Conservation (phyloP, 352 stramenopile species). For the Halophytophthora polymorphica region DNA sequence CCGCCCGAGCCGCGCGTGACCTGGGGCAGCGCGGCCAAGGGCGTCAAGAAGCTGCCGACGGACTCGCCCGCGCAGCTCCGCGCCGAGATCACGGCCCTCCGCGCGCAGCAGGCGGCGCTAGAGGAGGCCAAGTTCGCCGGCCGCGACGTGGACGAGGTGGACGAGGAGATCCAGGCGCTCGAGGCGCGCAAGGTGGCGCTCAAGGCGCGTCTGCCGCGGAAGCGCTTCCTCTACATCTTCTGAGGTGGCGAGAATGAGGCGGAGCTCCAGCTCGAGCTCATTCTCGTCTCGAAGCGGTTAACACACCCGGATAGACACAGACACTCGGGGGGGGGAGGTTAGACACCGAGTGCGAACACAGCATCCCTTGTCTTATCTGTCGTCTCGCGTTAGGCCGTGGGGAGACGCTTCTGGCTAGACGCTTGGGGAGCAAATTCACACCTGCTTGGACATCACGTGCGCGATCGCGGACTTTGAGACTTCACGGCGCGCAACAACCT, state of each 20-base stretch:
- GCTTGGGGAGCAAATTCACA: too few species aligned
- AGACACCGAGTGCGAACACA: too few species aligned
- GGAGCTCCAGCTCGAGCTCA: neutral
- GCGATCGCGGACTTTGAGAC: slow-evolving; percentile 40
- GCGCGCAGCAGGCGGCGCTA: slow-evolving; percentile 51
- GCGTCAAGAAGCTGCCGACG: slow-evolving; percentile 15
- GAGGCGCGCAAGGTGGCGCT: slow-evolving; percentile 67
- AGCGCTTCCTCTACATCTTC: slow-evolving; percentile 81
- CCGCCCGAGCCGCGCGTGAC: slow-evolving; percentile 46
- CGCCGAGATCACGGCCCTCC: slow-evolving; percentile 57
- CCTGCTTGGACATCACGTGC: slow-evolving; percentile 34
- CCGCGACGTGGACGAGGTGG: slow-evolving; percentile 75
- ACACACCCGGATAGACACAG: too few species aligned
- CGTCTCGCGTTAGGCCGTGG: too few species aligned
- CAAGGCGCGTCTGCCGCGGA: slow-evolving; percentile 67
- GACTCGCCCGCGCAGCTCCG: slow-evolving; percentile 30
- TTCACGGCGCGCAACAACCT: slow-evolving; percentile 48
- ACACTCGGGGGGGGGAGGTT: too few species aligned
- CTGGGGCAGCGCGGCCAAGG: slow-evolving; percentile 39
- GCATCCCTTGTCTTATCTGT: too few species aligned
- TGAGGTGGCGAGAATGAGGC: slow-evolving; percentile 22
- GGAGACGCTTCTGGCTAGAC: too few species aligned
- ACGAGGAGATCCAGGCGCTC: slow-evolving; percentile 70
- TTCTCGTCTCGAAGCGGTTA: neutral
- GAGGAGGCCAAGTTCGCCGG: slow-evolving; percentile 72